phyloP scores from a whole-genome alignment of 441 rosid species.

The Macaranga tanarius region DNA sequence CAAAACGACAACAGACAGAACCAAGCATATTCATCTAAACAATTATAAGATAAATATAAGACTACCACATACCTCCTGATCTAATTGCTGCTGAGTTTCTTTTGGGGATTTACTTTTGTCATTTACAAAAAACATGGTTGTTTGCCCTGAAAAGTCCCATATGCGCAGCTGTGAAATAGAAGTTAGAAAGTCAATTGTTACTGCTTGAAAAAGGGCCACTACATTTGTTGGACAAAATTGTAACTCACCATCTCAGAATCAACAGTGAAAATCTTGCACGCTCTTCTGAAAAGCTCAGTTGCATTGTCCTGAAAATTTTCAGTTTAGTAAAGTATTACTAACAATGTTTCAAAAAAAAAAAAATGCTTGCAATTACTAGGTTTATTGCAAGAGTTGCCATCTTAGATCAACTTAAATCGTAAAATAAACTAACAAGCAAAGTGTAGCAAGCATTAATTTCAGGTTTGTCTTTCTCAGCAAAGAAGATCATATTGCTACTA shows the following conservation, averaged over 20 bases:
- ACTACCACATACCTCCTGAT: slow-evolving; percentile 47
- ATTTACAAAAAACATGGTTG: slow-evolving; percentile 41
- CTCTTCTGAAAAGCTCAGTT: slow-evolving; percentile 56
- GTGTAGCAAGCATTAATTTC: too few relatives aligned
- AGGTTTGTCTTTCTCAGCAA: too few relatives aligned
- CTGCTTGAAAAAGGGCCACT: slow-evolving; percentile 10
- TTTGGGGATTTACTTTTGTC: slow-evolving; percentile 37
- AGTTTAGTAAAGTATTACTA: not conserved
- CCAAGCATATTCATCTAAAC: not conserved
- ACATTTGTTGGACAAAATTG: slow-evolving; percentile 5
- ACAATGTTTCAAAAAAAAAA: too few relatives aligned
- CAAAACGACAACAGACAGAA: not conserved
- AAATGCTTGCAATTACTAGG: not conserved
- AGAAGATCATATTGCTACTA: not conserved
- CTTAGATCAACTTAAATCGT: not conserved
- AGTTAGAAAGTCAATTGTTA: slow-evolving; percentile 13
- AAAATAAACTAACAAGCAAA: not conserved
- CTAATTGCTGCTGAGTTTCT: slow-evolving; percentile 38
- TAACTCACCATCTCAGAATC: slow-evolving; percentile 48
- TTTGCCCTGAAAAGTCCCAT: slow-evolving; percentile 74
- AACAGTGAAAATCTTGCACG: slow-evolving; percentile 54
- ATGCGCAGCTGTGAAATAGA: slow-evolving; percentile 49
- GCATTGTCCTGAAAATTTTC: slow-evolving; percentile 54
- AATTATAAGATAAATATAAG: not conserved
- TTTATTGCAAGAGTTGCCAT: not conserved